These are phyloP conservation scores for Exophiala calicioides DNA, from an alignment of 2,329 filamentous ascomycete genomes.

Conservation along the genomic window DNA sequence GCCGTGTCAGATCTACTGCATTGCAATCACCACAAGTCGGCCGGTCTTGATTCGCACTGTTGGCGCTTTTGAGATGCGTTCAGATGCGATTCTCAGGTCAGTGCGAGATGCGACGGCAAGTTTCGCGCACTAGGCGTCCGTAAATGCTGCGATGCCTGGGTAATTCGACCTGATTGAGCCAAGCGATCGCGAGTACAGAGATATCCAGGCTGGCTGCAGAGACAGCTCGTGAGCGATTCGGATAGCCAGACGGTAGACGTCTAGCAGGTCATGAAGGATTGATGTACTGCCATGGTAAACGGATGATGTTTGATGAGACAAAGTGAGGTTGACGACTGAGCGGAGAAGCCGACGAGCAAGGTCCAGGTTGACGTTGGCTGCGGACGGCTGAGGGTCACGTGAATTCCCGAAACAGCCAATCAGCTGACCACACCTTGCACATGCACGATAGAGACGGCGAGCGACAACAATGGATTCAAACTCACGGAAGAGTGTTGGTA, in stretches of 20 bases:
- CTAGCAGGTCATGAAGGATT: conserved; percentile 42
- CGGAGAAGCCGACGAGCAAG: conserved; percentile 9
- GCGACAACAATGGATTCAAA: conserved; percentile 18
- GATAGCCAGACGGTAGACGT: conserved; percentile 47
- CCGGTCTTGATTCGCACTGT: background rate
- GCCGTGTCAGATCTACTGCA: conserved; percentile 8
- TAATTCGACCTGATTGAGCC: conserved; percentile 33
- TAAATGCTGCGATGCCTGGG: conserved; percentile 3
- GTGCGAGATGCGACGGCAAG: background rate
- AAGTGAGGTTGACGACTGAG: conserved; percentile 16
- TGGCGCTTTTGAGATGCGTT: background rate
- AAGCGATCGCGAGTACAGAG: conserved; percentile 47
- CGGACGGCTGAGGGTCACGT: conserved; percentile 8
- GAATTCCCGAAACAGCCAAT: conserved; percentile 15
- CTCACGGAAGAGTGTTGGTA: conserved; percentile 4
- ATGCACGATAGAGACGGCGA: conserved; percentile 12
- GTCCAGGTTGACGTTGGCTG: conserved; percentile 13
- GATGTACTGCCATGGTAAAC: conserved; percentile 31
- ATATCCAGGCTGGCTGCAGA: conserved; percentile 49
- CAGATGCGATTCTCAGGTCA: background rate
- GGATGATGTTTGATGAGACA: conserved; percentile 26
- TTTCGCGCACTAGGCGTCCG: conserved; percentile 3
- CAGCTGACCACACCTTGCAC: conserved; percentile 16
- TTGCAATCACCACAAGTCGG: conserved; percentile 3
- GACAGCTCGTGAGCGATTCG: conserved; percentile 42